Base-by-base conservation (phyloP, 108 stramenopile species). In the Skeletonema marinoi region DNA sequence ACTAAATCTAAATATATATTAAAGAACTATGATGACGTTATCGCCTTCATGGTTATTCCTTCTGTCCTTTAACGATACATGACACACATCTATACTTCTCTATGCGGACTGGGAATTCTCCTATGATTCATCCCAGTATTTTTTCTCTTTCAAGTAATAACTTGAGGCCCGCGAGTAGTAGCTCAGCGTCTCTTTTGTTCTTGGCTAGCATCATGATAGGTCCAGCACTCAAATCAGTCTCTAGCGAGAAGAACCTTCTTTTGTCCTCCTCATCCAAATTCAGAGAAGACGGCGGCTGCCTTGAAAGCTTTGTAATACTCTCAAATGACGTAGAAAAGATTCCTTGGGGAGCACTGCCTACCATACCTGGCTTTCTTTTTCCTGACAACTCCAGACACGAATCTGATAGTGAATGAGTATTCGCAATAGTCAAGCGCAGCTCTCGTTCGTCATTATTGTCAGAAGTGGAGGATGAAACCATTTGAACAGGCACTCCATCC, bases 161-260 rank as follows among this genome's bases (percentile, higher is more conserved):
- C 66, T 82, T 82, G 44, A 82, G 39, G 11, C 81, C 81, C 65
- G 71, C 78, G 1, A 78, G 61, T 59, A 82, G 60, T 8, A 82
- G 71, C 72, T 73, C 73, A 19, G 77, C 51, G 59, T 82, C 81
- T 44, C 78, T 82, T 46, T 78, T 78, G 13, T 63, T 74, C 67
- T 78, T 82, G 5, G 77, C 60, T 36, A 82, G 54, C 81, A 82
- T 82, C 78, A 82, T 78, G 17, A 78, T 60, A 16, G 81, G 77
- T 9, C 72, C 77, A 17, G 61, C 60, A 54, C 73, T 78, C 17
- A 78, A 60, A 54, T 82, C 81, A 14, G 81, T 78, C 30, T 82
- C 78, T 63, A 78, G 12, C 19, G 81, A 82, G 51, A 82, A 82
- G 69, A 74, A 80, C 42, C 73, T 51, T 41, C 32, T 63, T 62